phyloP scores from a whole-genome alignment of 2,329 filamentous ascomycete genomes.

The Stachybotrys chlorohalonatus region DNA sequence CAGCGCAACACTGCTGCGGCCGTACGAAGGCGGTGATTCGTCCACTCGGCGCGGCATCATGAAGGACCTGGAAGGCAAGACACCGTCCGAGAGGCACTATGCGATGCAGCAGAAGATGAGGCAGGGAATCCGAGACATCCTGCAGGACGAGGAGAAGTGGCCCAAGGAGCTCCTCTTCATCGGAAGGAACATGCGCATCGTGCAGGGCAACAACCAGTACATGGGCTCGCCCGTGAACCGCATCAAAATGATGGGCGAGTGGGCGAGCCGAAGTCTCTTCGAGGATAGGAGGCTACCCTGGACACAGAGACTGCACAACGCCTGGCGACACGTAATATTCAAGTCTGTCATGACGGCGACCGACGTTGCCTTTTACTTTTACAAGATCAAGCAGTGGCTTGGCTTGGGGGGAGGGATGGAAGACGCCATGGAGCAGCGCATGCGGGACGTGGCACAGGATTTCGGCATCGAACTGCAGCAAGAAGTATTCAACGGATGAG shows the following conservation, averaged over 20 bases:
- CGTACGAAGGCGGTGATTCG: conserved; percentile 77
- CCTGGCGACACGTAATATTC: conserved; percentile 75
- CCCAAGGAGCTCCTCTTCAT: conserved; percentile 89
- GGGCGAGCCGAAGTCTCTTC: conserved; percentile 78
- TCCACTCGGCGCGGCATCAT: conserved; percentile 57
- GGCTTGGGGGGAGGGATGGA: conserved; percentile 81
- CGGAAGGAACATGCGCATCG: conserved; percentile 82
- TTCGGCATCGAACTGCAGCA: conserved; percentile 89
- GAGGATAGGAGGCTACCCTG: conserved; percentile 59
- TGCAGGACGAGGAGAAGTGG: conserved; percentile 80
- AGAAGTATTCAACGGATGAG: conserved; percentile 73
- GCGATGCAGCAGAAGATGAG: conserved; percentile 84
- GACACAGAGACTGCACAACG: conserved; percentile 56
- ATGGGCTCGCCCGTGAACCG: conserved; percentile 84
- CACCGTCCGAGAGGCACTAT: conserved; percentile 66
- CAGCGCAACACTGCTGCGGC: conserved; percentile 78
- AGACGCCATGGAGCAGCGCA: conserved; percentile 80
- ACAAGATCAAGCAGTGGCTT: conserved; percentile 66
- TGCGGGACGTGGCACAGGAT: conserved; percentile 81
- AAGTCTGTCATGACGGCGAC: conserved; percentile 63
- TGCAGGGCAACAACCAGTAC: conserved; percentile 88
- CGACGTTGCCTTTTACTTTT: conserved; percentile 77
- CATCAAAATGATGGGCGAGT: conserved; percentile 86
- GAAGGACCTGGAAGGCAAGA: conserved; percentile 49
- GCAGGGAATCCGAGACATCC: conserved; percentile 55